Conservation (phyloP, 495 filamentous ascomycete genomes). For the Apodospora peruviana region DNA sequence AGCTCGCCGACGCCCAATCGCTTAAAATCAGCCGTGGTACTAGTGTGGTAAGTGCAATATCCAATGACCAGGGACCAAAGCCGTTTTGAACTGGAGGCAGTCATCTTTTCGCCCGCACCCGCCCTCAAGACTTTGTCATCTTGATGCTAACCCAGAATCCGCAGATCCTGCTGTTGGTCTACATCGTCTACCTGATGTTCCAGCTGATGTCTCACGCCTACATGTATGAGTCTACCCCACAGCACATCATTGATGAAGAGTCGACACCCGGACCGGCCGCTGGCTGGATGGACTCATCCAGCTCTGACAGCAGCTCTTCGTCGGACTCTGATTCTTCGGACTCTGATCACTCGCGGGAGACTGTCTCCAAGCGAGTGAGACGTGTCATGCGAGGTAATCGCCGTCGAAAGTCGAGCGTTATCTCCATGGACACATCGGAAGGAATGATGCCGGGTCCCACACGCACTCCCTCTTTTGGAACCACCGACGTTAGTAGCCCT, state of each 20-base stretch:
- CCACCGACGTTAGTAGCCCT: slow-evolving; percentile 26
- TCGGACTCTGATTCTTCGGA: slow-evolving; percentile 54
- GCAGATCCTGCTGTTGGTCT: slow-evolving; percentile 72
- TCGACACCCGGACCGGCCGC: slow-evolving; percentile 78
- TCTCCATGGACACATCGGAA: slow-evolving; percentile 55
- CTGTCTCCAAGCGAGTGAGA: slow-evolving; percentile 68
- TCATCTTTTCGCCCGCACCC: too few species aligned
- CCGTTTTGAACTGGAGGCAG: too few species aligned
- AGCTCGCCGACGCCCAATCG: slow-evolving; percentile 59
- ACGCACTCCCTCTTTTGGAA: slow-evolving; percentile 32
- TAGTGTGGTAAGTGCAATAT: slow-evolving; percentile 67
- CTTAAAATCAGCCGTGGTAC: slow-evolving; percentile 84
- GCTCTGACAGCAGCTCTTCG: slow-evolving; percentile 47
- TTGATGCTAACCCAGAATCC: slow-evolving; percentile 4
- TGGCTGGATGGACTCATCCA: slow-evolving; percentile 69
- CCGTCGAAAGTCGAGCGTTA: slow-evolving; percentile 68
- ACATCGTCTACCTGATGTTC: slow-evolving; percentile 80
- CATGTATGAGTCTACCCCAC: slow-evolving; percentile 84
- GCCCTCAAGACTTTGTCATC: too few species aligned
- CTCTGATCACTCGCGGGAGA: slow-evolving; percentile 62
- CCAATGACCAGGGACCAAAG: too few species aligned
- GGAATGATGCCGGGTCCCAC: slow-evolving; percentile 15
- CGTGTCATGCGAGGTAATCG: slow-evolving; percentile 57
- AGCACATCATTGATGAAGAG: slow-evolving; percentile 84
- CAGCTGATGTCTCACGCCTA: slow-evolving; percentile 90